phyloP scores from a whole-genome alignment of 2,329 filamentous ascomycete genomes.

The Massarina eburnea region DNA sequence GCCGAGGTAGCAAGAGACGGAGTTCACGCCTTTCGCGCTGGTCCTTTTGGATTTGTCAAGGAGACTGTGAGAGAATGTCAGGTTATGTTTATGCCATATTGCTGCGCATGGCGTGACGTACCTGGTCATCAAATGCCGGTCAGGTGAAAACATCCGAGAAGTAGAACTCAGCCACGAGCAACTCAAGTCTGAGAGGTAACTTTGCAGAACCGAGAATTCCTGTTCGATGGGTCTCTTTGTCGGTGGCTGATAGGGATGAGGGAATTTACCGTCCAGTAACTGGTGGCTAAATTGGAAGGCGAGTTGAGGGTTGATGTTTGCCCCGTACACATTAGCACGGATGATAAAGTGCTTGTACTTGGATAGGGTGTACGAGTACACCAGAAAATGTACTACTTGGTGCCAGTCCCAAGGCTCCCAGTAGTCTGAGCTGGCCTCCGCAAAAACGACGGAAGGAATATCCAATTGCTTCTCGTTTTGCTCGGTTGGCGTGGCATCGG shows the following conservation, averaged over 20 bases:
- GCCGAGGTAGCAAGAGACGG: too few relatives aligned
- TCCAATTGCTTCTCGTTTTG: too few relatives aligned
- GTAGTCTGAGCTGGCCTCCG: too few relatives aligned
- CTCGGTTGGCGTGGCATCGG: too few relatives aligned
- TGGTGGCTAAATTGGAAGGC: slow-evolving; percentile 4
- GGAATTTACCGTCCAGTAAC: slow-evolving; percentile 3
- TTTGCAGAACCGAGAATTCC: slow-evolving; percentile 5
- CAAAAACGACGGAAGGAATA: too few relatives aligned
- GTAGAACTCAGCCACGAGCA: slow-evolving; percentile 6
- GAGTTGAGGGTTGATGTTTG: slow-evolving; percentile 3
- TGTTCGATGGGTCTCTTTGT: slow-evolving; percentile 6
- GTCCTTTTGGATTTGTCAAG: too few relatives aligned
- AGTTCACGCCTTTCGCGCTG: too few relatives aligned
- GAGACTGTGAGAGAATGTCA: too few relatives aligned
- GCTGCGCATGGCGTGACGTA: too few relatives aligned
- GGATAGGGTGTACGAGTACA: slow-evolving; percentile 6
- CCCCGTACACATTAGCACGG: slow-evolving; percentile 4
- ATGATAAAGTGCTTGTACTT: slow-evolving; percentile 8
- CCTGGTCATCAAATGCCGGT: too few relatives aligned
- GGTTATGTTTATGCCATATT: too few relatives aligned
- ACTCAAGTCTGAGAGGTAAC: slow-evolving; percentile 7
- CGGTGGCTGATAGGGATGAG: slow-evolving; percentile 4
- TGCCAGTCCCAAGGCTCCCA: slow-evolving; percentile 7
- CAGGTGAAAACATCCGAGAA: slow-evolving; percentile 6
- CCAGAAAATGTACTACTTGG: slow-evolving; percentile 8